Evolutionary conservation across 192 early-diverging fungal species (phyloP).

Genomic region (Gamsiella multidivaricata): DNA sequence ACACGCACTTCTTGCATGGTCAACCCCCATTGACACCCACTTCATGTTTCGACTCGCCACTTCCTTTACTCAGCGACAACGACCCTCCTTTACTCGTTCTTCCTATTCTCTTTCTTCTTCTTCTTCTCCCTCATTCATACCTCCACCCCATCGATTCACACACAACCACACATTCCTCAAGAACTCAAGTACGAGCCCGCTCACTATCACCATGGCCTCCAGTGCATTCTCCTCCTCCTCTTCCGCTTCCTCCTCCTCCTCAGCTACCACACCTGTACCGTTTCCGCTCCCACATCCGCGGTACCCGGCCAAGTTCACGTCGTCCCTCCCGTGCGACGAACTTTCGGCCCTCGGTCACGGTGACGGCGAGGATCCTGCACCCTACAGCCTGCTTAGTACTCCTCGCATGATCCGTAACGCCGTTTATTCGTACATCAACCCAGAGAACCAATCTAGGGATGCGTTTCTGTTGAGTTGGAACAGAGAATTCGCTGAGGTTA

Average conservation of each 20-base stretch:
- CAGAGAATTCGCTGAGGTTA: conserved; percentile 16
- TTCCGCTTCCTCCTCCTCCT: background rate
- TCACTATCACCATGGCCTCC: background rate
- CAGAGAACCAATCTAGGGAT: conserved; percentile 52
- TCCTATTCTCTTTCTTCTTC: no score
- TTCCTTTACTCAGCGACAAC: no score
- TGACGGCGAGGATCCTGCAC: conserved; percentile 25
- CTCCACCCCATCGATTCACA: no score
- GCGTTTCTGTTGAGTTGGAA: conserved; percentile 42
- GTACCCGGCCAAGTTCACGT: conserved; percentile 44
- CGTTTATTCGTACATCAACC: conserved; percentile 56
- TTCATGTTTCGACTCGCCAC: background rate
- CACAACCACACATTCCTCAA: no score
- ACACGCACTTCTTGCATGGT: no score
- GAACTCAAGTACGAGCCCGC: background rate
- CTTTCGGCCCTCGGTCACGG: conserved; percentile 33
- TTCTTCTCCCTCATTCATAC: no score
- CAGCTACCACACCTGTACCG: conserved; percentile 18
- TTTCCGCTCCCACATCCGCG: conserved; percentile 26
- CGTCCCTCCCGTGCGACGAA: conserved; percentile 50
- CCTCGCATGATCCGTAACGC: conserved; percentile 56
- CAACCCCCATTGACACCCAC: no score
- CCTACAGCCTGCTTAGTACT: conserved; percentile 35
- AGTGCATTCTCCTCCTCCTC: background rate
- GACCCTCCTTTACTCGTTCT: no score